phyloP scores from a whole-genome alignment of 345 rosid genomes.

The Iberis pinnata region DNA sequence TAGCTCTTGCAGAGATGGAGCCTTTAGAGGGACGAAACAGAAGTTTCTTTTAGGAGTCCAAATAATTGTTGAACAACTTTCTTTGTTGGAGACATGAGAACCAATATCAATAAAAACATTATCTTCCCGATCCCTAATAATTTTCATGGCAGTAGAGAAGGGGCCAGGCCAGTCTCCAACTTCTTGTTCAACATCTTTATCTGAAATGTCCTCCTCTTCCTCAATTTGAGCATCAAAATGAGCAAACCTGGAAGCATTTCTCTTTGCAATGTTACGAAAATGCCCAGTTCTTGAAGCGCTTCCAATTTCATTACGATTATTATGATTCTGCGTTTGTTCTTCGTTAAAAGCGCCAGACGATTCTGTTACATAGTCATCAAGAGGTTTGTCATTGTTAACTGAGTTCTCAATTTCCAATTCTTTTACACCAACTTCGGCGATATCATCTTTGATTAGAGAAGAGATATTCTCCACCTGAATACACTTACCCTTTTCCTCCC shows the following conservation, averaged over 20 bases:
- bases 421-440: slow-evolving; percentile 17
- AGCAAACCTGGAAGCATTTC: slow-evolving; percentile 68
- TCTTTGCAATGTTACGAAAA: slow-evolving; percentile 53
- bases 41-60: slow-evolving; percentile 55
- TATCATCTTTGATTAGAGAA: slow-evolving; percentile 1
- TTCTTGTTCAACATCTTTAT: slow-evolving; percentile 28
- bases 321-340: not conserved
- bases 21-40: slow-evolving; percentile 17
- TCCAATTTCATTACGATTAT: not conserved
- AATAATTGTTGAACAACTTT: slow-evolving; percentile 26
- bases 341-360: slow-evolving; percentile 8
- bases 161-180: slow-evolving; percentile 97
- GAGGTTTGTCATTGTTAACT: not conserved
- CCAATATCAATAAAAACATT: slow-evolving; percentile 22
- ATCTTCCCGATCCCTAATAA: slow-evolving; percentile 58
- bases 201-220: slow-evolving; percentile 31
- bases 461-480: slow-evolving; percentile 26
- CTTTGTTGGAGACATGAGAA: slow-evolving; percentile 13
- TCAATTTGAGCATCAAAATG: slow-evolving; percentile 40
- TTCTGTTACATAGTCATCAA: slow-evolving; percentile 3
- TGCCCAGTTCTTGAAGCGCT: slow-evolving; percentile 33
- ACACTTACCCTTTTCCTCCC: slow-evolving; percentile 55
- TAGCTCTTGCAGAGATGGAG: slow-evolving; percentile 57
- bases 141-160: slow-evolving; percentile 91
- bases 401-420: slow-evolving; percentile 24